Evolutionary conservation across 495 filamentous ascomycete species (phyloP), one percentile per base, ranked within the genome.

Genomic region (Penicillium goetzii): DNA sequence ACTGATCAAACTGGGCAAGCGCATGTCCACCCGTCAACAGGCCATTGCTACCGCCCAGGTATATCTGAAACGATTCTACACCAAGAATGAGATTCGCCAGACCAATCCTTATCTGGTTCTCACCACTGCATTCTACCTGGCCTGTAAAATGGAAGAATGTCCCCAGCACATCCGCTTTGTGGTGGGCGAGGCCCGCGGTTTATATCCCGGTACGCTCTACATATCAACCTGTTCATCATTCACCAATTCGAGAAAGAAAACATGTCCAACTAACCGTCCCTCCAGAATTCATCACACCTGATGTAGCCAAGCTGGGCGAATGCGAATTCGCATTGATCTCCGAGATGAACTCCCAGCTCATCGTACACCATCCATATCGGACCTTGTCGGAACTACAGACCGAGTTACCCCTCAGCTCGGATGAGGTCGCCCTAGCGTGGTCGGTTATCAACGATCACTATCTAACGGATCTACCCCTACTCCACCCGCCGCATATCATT

Each of bases 61-160:
- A 68, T 99, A 97, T 78, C 80, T 97, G 62, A 93, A 94, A 68
- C 86, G 95, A 62, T 98, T 96, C 80, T 98, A 97, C 78, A 89
- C 84, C 66, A 92, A 90, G 73, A 90, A 96, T 69, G 92, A 95
- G 65, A 91, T 98, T 67, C 88, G 95, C 58, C 88, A 89, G 49
- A 98, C 94, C 25, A 99, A 97, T 67, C 94, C 95, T 17, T 97
- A 96, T 76, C 86, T 98, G 17, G 84, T 98, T 51, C 81, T 97
- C 63, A 88, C 91, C 30, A 98, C 95, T 5, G 92, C 94, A 28
- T 80, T 98, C 63, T 99, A 99, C 76, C 82, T 99, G 36, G 95
- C 96, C 52, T 96, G 93, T 79, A 99, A 99, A 77, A 97, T 96
- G 91, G 95, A 99, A 75, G 95, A 99, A 77, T 94, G 89, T 64